Evolutionary conservation across 1,139 yeast genomes (phyloP), one percentile per base, ranked within the genome.

Genomic region (Taphrina flavorubra): DNA sequence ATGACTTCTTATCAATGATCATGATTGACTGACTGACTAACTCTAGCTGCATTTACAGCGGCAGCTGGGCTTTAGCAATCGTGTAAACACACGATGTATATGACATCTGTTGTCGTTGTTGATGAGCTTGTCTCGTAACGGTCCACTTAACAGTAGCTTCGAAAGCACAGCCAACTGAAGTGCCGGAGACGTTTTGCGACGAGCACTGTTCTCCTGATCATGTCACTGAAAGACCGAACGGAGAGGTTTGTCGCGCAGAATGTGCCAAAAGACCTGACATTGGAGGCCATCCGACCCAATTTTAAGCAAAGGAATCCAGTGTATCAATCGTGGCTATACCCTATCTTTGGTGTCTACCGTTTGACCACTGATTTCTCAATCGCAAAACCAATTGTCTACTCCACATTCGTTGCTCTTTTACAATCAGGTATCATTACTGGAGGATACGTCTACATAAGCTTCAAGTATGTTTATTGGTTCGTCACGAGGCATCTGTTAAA

Each of bases 341-440:
- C 62, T 7, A 13, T 58, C 36, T 36, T 58, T 20, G 62, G 62
- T 20, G 14, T 58, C 1, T n/a, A 44, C n/a, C 51, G 62, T 10
- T 31, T 58, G 40, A 10, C 34, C 10, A 58, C 51, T 18, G 62
- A 58, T 36, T 25, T 58, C 10, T 6, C 37, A 10, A 36, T 58
- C 13, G 62, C 62, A 25, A 42, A 34, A 16, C 62, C 62, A 14
- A 58, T 58, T 14, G 11, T 58, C 25, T 44, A 36, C 4, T 58
- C 62, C n/a, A 58, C 62, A 10, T 31, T 42, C 14, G n/a, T 58
- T 8, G 62, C 62, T 14, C 42, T 58, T 14, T 18, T 58, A 20
- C 62, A 58, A 16, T 58, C 62, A 5, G 62, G 62, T 39, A 58
- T 58, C 51, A 58, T 58, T 53, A 58, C 53, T 20, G 51, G 42